Evolutionary conservation across 306 rosid species (phyloP).

Genomic region (Trifolium repens): DNA sequence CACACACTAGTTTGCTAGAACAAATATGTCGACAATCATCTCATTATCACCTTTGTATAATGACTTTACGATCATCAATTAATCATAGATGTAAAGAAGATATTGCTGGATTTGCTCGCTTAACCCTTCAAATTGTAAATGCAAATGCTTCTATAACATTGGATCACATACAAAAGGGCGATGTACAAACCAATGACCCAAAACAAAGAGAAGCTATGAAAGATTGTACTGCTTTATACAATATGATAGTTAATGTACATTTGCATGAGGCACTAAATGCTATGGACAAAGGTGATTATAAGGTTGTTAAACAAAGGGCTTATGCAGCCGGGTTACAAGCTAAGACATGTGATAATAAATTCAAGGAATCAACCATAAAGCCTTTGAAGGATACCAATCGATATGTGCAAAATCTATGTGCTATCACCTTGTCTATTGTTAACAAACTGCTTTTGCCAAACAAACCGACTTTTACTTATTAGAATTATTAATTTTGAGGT

Average conservation of each 20-base stretch:
- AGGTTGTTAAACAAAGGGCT: conserved; percentile 20
- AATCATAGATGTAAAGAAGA: conserved; percentile 40
- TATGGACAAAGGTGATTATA: conserved; percentile 8
- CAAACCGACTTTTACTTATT: background rate
- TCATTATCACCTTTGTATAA: conserved; percentile 33
- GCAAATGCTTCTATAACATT: conserved; percentile 21
- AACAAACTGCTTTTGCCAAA: conserved; percentile 18
- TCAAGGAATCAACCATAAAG: background rate
- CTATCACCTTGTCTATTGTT: conserved; percentile 27
- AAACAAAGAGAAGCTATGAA: background rate
- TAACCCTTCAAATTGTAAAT: conserved; percentile 31
- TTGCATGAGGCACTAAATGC: conserved; percentile 30
- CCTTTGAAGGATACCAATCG: conserved; percentile 33
- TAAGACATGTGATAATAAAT: conserved; percentile 13
- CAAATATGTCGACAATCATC: conserved; percentile 46
- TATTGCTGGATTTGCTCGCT: conserved; percentile 37
- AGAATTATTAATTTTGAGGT: background rate
- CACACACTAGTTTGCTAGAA: conserved; percentile 35
- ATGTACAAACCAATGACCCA: background rate
- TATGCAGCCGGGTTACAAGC: conserved; percentile 16
- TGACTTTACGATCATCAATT: conserved; percentile 41
- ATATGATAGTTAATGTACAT: conserved; percentile 22
- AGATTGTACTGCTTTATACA: conserved; percentile 25
- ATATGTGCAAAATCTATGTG: conserved; percentile 36
- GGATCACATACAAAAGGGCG: background rate